Conservation (phyloP, 257 asterid genomes). For the Rehmannia glutinosa region DNA sequence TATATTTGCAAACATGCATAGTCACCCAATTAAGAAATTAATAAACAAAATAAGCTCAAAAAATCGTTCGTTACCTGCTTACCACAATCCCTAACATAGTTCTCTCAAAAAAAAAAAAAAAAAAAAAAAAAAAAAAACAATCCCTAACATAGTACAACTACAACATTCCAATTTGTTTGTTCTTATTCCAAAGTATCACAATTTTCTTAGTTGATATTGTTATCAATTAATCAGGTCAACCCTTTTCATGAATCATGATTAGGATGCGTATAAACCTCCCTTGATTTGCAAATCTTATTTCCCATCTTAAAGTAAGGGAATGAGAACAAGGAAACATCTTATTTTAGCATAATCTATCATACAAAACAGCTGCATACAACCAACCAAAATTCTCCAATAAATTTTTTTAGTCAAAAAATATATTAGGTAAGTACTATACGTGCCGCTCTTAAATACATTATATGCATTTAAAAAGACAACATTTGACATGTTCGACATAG, state of each 20-base stretch:
- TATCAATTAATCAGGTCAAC: slow-evolving; percentile 29
- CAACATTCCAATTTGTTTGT: slow-evolving; percentile 6
- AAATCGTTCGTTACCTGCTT: too few species aligned
- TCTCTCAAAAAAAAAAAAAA: too few species aligned
- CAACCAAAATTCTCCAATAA: slow-evolving; percentile 18
- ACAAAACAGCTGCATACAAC: slow-evolving; percentile 28
- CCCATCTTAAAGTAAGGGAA: slow-evolving; percentile 29
- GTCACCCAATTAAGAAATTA: too few species aligned
- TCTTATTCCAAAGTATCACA: slow-evolving; percentile 1
- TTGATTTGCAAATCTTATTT: slow-evolving; percentile 20
- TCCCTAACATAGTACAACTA: slow-evolving; percentile 13
- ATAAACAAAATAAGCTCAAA: too few species aligned
- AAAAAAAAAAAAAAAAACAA: too few species aligned
- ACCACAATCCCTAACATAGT: too few species aligned
- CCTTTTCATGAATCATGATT: slow-evolving; percentile 15
- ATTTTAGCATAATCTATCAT: not conserved
- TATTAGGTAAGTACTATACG: slow-evolving; percentile 23
- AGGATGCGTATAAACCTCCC: slow-evolving; percentile 18
- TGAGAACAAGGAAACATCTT: slow-evolving; percentile 14
- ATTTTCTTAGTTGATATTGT: not conserved
- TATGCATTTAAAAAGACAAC: not conserved
- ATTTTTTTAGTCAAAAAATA: not conserved
- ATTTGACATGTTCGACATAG: slow-evolving; percentile 11
- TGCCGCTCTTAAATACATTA: slow-evolving; percentile 19
- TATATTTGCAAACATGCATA: too few species aligned